phyloP scores from a whole-genome alignment of 495 filamentous ascomycete genomes.

The Aspergillus carlsbadensis region DNA sequence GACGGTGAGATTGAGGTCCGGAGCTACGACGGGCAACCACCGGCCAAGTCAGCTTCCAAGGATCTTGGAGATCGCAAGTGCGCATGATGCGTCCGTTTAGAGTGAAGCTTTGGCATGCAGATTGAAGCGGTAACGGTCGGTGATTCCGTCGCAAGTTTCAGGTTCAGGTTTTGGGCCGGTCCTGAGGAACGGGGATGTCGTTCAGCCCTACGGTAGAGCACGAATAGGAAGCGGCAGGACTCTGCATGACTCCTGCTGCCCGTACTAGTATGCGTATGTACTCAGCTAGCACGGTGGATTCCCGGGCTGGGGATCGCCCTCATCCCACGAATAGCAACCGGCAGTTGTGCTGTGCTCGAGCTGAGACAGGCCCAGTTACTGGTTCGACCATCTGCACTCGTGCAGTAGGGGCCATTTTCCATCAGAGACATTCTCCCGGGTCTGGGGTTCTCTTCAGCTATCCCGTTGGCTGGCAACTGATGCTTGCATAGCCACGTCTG shows the following conservation, averaged over 20 bases:
- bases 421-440: neutral
- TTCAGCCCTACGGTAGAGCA: conserved; percentile 20
- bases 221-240: neutral
- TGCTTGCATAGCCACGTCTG: conserved; percentile 28
- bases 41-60: no score
- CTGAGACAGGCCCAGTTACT: neutral
- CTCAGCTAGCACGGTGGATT: neutral
- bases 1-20: no score
- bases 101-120: neutral
- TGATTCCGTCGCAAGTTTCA: neutral
- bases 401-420: no score
- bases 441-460: conserved; percentile 15
- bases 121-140: conserved; percentile 8
- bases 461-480: conserved; percentile 7
- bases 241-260: neutral
- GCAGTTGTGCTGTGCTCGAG: neutral
- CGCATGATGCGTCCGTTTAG: neutral
- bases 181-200: neutral
- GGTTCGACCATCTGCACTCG: neutral
- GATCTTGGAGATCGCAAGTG: no score
- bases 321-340: no score
- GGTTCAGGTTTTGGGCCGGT: neutral
- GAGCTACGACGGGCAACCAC: no score
- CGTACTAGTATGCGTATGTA: no score
- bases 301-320: neutral